These are phyloP conservation scores for Pseudozyma thailandica DNA, from an alignment of 1,284 basidiomycete species.

Conservation along the genomic window DNA sequence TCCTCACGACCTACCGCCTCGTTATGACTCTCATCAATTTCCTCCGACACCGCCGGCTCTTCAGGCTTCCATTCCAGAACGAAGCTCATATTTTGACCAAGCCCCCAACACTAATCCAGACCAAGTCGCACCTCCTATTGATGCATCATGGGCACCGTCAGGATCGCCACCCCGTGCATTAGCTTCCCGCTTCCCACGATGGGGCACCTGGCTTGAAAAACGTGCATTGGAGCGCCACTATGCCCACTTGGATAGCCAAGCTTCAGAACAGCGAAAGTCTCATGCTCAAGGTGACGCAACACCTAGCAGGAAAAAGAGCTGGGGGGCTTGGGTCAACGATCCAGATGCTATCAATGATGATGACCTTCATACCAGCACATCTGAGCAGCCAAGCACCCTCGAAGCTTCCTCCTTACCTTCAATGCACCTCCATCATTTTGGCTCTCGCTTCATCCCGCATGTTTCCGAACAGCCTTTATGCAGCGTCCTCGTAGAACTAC, in stretches of 20 bases:
- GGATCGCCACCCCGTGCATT: constrained; percentile 11
- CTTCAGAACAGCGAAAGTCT: background rate
- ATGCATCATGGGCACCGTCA: background rate
- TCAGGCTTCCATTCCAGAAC: background rate
- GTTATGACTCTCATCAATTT: constrained; percentile 41
- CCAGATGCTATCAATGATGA: constrained; percentile 42
- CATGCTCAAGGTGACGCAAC: background rate
- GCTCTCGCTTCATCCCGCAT: constrained; percentile 56
- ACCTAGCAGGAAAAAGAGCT: constrained; percentile 43
- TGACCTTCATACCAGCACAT: background rate
- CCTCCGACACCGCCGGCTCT: constrained; percentile 48
- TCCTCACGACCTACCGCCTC: constrained; percentile 26
- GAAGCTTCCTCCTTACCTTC: constrained; percentile 20
- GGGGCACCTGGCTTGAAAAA: constrained; percentile 52
- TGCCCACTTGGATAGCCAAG: constrained; percentile 29
- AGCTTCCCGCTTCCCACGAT: constrained; percentile 46
- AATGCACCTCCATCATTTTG: constrained; percentile 44
- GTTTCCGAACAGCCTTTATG: constrained; percentile 53
- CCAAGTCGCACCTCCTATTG: background rate
- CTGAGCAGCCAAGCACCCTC: background rate
- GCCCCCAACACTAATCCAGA: background rate
- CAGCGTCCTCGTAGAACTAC: constrained; percentile 40
- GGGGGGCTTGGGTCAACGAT: constrained; percentile 47
- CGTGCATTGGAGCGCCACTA: constrained; percentile 51
- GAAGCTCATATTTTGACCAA: constrained; percentile 20